These are phyloP conservation scores for Cytospora mali DNA, from an alignment of 2,329 filamentous ascomycete species.

Conservation along the genomic window DNA sequence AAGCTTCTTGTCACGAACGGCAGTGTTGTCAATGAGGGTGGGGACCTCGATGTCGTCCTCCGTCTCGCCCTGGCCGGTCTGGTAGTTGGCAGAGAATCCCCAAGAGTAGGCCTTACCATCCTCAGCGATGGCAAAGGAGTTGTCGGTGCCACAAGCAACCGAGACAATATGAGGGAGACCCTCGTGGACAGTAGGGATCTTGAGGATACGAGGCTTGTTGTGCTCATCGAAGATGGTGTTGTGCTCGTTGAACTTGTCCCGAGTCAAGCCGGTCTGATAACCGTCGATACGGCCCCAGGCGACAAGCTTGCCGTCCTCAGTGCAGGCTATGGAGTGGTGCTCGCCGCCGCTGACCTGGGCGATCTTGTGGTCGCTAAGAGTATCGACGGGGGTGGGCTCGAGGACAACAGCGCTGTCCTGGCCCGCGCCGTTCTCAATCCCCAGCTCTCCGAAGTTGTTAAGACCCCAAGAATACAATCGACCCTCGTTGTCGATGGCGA, in stretches of 20 bases:
- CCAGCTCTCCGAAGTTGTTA: slow-evolving; percentile 85
- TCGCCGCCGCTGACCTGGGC: slow-evolving; percentile 66
- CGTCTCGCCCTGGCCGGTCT: slow-evolving; percentile 74
- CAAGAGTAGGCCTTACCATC: slow-evolving; percentile 74
- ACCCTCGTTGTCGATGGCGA: slow-evolving; percentile 73
- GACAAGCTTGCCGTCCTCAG: slow-evolving; percentile 57
- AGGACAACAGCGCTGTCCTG: slow-evolving; percentile 72
- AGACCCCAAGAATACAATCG: slow-evolving; percentile 81
- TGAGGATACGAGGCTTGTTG: slow-evolving; percentile 69
- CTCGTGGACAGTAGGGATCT: slow-evolving; percentile 64
- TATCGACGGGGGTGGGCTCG: slow-evolving; percentile 67
- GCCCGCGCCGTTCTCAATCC: slow-evolving; percentile 61
- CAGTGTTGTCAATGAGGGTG: slow-evolving; percentile 81
- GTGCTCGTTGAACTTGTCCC: slow-evolving; percentile 57
- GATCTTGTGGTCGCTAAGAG: slow-evolving; percentile 65
- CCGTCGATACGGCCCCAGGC: slow-evolving; percentile 63
- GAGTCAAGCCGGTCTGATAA: slow-evolving; percentile 58
- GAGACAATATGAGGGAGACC: slow-evolving; percentile 56
- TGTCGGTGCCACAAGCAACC: slow-evolving; percentile 70
- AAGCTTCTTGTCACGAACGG: slow-evolving; percentile 73
- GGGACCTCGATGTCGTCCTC: slow-evolving; percentile 74
- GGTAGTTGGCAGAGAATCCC: slow-evolving; percentile 81
- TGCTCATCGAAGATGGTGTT: slow-evolving; percentile 66
- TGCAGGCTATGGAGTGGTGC: slow-evolving; percentile 74
- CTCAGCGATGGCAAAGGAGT: slow-evolving; percentile 70